phyloP scores from a whole-genome alignment of 2,329 filamentous ascomycete species.

The Neofusicoccum kwambonambiense region DNA sequence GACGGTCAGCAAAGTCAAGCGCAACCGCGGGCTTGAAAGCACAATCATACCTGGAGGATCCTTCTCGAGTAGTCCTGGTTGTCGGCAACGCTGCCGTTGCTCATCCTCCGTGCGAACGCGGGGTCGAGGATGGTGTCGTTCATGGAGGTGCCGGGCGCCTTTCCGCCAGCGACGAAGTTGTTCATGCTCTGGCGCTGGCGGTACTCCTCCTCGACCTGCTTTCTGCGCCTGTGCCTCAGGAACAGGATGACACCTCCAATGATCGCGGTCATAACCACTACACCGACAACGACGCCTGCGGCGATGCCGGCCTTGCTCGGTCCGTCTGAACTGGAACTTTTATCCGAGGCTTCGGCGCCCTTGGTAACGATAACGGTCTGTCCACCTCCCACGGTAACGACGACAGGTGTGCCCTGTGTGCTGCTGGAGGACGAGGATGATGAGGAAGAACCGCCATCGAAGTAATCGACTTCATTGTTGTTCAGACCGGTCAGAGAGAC shows the following conservation, averaged over 20 bases:
- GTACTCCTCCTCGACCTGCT: conserved; percentile 80
- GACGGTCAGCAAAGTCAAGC: neutral
- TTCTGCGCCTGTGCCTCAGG: conserved; percentile 72
- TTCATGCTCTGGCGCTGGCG: conserved; percentile 72
- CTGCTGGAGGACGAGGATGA: conserved; percentile 9
- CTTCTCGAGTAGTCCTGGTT: conserved; percentile 95
- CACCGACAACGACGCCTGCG: conserved; percentile 81
- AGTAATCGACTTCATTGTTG: conserved; percentile 37
- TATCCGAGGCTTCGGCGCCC: conserved; percentile 45
- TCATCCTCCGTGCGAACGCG: conserved; percentile 77
- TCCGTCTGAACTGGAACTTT: conserved; percentile 25
- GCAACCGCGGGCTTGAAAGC: neutral
- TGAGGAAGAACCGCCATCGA: conserved; percentile 28
- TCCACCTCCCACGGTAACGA: conserved; percentile 32
- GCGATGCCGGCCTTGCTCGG: conserved; percentile 82
- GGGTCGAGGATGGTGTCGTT: conserved; percentile 84
- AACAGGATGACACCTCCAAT: conserved; percentile 71
- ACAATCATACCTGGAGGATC: conserved; percentile 76
- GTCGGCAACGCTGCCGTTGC: conserved; percentile 93
- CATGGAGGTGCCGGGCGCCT: conserved; percentile 65
- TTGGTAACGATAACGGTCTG: conserved; percentile 35
- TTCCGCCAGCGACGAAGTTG: conserved; percentile 64
- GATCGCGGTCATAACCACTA: conserved; percentile 66
- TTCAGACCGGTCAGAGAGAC: conserved; percentile 54
- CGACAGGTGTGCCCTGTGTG: conserved; percentile 20